A percentile compares a stretch with the other conserved stretches of the same genome.
Conservation (phyloP, 2,329 filamentous ascomycete genomes). For the Aspergillus latus region DNA sequence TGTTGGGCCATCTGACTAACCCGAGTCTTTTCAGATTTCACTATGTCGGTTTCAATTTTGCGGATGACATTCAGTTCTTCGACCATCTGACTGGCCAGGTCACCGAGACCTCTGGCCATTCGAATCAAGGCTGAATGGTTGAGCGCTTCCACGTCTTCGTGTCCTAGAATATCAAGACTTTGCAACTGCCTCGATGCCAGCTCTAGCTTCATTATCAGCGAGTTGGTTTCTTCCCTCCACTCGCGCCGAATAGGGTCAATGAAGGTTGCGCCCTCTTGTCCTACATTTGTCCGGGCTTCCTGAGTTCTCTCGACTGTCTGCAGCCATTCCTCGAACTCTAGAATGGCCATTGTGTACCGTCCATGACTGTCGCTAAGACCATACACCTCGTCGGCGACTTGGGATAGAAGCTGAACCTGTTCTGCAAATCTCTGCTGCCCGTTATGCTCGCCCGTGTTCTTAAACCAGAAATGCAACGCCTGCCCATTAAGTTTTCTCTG, state of each 20-base stretch:
- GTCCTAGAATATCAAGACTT: constrained; percentile 37
- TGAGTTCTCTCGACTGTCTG: constrained; percentile 29
- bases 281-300: constrained; percentile 16
- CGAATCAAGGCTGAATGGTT: constrained; percentile 35
- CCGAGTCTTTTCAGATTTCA: constrained; percentile 35
- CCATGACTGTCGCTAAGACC: constrained; percentile 31
- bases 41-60: constrained; percentile 36
- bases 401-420: constrained; percentile 42
- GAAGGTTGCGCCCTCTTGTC: constrained; percentile 25
- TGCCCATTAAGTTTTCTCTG: constrained; percentile 38
- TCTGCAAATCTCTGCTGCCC: constrained; percentile 32
- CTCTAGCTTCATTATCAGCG: constrained; percentile 36
- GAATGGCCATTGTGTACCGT: constrained; percentile 32
- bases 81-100: constrained; percentile 36
- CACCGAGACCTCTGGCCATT: constrained; percentile 28
- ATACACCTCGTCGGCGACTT: constrained; percentile 40
- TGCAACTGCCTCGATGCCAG: constrained; percentile 37
- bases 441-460: constrained; percentile 30
- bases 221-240: constrained; percentile 38
- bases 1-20: constrained; percentile 32
- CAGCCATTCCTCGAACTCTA: constrained; percentile 41
- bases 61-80: constrained; percentile 39
- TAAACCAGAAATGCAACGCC: constrained; percentile 36
- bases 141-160: constrained; percentile 25
- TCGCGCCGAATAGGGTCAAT: constrained; percentile 34